A percentile compares a stretch with the other conserved stretches of the same genome.
These are phyloP conservation scores for Toxicodendron radicans DNA, from an alignment of 345 rosid genomes.

Conservation along the genomic window DNA sequence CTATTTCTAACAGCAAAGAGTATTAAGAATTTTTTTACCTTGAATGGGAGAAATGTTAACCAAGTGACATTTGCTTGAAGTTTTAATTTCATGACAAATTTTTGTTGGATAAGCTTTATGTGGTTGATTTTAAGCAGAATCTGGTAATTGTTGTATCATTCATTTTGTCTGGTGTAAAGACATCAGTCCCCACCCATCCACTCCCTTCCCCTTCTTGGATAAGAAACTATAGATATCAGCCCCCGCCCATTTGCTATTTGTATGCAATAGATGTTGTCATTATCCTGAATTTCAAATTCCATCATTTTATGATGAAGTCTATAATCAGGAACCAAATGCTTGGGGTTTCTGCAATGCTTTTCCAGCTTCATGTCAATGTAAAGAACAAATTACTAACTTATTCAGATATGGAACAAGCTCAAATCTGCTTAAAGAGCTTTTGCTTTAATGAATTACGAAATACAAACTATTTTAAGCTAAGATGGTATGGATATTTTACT, in stretches of 20 bases:
- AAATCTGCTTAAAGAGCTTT: not conserved
- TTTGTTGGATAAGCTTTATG: not conserved
- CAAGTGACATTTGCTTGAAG: too few relatives aligned
- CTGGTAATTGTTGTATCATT: not conserved
- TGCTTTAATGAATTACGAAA: not conserved
- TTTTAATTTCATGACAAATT: not conserved
- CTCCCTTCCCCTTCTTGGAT: too few relatives aligned
- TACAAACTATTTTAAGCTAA: not conserved
- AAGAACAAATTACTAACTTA: not conserved
- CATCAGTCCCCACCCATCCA: not conserved
- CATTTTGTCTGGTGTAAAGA: not conserved
- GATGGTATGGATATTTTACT: not conserved
- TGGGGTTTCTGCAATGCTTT: too few relatives aligned
- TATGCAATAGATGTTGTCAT: too few relatives aligned
- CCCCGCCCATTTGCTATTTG: too few relatives aligned
- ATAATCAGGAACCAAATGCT: too few relatives aligned
- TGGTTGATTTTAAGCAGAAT: not conserved
- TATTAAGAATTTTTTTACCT: too few relatives aligned
- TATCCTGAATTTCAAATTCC: too few relatives aligned
- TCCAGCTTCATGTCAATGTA: not conserved
- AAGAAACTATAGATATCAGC: too few relatives aligned
- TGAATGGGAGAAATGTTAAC: too few relatives aligned
- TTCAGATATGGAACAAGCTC: not conserved
- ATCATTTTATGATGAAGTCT: too few relatives aligned
- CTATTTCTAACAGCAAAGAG: not conserved